Evolutionary conservation across 371 early-diverging fungal genomes (phyloP), one percentile per base, ranked within the genome.

Genomic region (Mortierella sp.): DNA sequence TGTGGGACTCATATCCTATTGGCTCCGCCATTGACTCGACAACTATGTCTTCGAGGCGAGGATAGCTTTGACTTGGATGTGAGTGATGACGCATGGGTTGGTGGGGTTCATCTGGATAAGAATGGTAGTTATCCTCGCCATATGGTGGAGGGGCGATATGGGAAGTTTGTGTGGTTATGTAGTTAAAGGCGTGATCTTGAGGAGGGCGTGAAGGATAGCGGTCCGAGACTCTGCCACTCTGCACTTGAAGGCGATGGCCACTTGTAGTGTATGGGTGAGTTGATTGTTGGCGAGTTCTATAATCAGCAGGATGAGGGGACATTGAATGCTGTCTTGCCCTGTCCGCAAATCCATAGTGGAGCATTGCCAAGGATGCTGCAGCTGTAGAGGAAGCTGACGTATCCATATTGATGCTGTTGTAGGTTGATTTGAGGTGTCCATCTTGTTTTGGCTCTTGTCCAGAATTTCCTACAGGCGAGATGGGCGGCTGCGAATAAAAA

Each of bases 401-500:
- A 19, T 61, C 61, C 8, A 61, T 31, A 34, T 19, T 61, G 19
- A 6, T 34, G 21, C 8, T 31, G 43, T 19, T 46, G 16, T 34
- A 67, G 51, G 43, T 8, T 16, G 77, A 64, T 6, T 72, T 77
- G 51, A 28, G 40, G 48, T 21, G 19, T 61, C 8, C 61, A 19
- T 61, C 61, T 31, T 14, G 61, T 19, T 8, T 31, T 19, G 61
- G 5, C 37, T 61, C 37, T 19, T 31, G 59, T 31, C 2, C 21
- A 5, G 31, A 59, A 11, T 61, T 34, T 19, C 26, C 61, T 8
- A 61, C 34, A 34, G 61, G 19, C 4, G 0, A 16, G 10, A 46
- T 43, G 13, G 78, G 73, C 4, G 59, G 70, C 6, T 54, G 73
- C 6, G 78, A 75, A 28, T n/a, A 64, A 24, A 71, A n/a, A 59